Conservation (phyloP, 2,329 filamentous ascomycete genomes). For the Cladophialophora exuberans region DNA sequence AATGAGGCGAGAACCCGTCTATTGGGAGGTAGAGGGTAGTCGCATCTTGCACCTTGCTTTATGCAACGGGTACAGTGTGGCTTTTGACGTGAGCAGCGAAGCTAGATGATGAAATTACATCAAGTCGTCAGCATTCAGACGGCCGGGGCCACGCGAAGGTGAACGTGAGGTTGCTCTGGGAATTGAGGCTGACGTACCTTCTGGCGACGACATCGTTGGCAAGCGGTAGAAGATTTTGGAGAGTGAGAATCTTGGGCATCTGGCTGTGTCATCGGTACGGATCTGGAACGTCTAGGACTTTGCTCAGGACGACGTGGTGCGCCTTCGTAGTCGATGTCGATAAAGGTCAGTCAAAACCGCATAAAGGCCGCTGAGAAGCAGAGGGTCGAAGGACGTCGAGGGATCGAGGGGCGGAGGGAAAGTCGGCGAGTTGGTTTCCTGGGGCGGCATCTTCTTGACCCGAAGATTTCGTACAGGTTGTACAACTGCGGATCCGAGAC, state of each 20-base stretch:
- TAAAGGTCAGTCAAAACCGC: background rate
- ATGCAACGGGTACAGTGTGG: background rate
- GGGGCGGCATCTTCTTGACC: background rate
- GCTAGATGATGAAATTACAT: background rate
- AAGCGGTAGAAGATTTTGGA: background rate
- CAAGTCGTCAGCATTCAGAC: background rate
- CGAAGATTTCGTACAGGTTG: background rate
- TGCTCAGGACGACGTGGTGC: background rate
- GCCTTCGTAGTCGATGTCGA: background rate
- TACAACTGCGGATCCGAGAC: background rate
- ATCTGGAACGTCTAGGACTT: background rate
- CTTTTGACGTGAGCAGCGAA: conserved; percentile 1
- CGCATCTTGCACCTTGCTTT: background rate
- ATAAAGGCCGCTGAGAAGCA: background rate
- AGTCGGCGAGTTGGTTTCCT: background rate
- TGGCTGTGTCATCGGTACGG: background rate
- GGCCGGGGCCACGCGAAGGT: background rate
- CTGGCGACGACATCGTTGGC: background rate
- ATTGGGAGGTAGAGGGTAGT: background rate
- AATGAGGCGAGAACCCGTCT: background rate
- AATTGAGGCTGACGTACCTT: background rate
- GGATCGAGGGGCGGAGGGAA: background rate
- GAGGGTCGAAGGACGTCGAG: background rate
- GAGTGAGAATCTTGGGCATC: background rate
- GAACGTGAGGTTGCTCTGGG: background rate